Evolutionary conservation across 2,329 filamentous ascomycete genomes (phyloP).

Genomic region (Rhynchosporium agropyri): DNA sequence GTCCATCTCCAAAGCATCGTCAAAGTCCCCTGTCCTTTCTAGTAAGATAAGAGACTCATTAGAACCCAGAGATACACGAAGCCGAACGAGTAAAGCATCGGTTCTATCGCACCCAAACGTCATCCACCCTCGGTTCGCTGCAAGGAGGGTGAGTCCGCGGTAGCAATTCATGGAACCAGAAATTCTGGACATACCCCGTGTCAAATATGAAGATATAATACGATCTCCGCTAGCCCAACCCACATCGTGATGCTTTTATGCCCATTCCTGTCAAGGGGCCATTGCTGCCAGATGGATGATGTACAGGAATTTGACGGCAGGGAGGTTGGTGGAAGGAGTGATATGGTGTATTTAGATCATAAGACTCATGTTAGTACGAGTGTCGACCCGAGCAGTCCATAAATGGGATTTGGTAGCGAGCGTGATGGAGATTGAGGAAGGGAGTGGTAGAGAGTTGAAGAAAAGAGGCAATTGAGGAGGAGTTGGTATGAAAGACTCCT

Average conservation of each 20-base stretch:
- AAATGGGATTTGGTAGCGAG: background rate
- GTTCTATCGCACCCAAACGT: background rate
- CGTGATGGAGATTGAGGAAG: too few species aligned
- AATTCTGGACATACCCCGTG: conserved; percentile 3
- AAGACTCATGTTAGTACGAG: conserved; percentile 1
- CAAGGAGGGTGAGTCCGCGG: background rate
- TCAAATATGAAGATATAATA: conserved; percentile 15
- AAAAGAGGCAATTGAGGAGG: too few species aligned
- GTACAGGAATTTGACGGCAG: background rate
- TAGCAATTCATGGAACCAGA: background rate
- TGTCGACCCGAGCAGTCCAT: background rate
- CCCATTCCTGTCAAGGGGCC: conserved; percentile 6
- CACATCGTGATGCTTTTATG: conserved; percentile 11
- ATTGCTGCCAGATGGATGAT: conserved; percentile 12
- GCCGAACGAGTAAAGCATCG: background rate
- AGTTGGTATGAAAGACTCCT: too few species aligned
- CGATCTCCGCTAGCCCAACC: conserved; percentile 13
- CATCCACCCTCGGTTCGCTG: conserved; percentile 1
- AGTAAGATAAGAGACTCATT: background rate
- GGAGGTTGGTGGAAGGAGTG: conserved; percentile 11
- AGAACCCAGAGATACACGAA: background rate
- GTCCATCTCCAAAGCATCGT: background rate
- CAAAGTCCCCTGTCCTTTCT: background rate
- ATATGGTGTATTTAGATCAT: conserved; percentile 17
- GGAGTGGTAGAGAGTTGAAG: too few species aligned